A percentile compares a stretch with the other conserved stretches of the same genome.
These are phyloP conservation scores for Aspergillus intermedius DNA, from an alignment of 2,329 filamentous ascomycete genomes.

Conservation along the genomic window DNA sequence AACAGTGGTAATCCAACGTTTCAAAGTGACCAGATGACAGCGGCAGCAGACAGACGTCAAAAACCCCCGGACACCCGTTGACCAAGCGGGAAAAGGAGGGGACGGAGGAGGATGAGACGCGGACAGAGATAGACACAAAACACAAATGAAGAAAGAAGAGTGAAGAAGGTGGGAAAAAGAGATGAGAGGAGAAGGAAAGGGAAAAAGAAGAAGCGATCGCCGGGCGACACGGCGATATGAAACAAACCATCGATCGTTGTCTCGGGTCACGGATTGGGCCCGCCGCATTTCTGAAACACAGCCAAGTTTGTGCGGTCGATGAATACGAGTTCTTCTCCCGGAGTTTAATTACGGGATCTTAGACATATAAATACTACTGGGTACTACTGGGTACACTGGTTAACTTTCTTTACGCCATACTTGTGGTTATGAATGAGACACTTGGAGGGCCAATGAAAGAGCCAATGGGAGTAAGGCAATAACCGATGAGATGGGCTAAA, in stretches of 20 bases:
- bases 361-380: too few relatives aligned
- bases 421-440: too few relatives aligned
- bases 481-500: too few relatives aligned
- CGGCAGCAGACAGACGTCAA: not conserved
- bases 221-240: not conserved
- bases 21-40: not conserved
- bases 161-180: not conserved
- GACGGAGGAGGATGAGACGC: not conserved
- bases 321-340: too few relatives aligned
- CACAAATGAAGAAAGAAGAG: not conserved
- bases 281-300: not conserved
- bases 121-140: too few relatives aligned
- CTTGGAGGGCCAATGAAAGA: too few relatives aligned
- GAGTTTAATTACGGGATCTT: too few relatives aligned
- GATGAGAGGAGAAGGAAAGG: not conserved
- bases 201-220: conserved; percentile 3
- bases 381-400: too few relatives aligned
- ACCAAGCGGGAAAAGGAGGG: not conserved
- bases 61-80: not conserved
- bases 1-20: not conserved
- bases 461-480: too few relatives aligned
- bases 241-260: not conserved
- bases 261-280: not conserved
- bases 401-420: too few relatives aligned
- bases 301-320: not conserved